Evolutionary conservation across 768 basidiomycete species (phyloP), one percentile per base, ranked within the genome.

Genomic region (Zangia roseola): DNA sequence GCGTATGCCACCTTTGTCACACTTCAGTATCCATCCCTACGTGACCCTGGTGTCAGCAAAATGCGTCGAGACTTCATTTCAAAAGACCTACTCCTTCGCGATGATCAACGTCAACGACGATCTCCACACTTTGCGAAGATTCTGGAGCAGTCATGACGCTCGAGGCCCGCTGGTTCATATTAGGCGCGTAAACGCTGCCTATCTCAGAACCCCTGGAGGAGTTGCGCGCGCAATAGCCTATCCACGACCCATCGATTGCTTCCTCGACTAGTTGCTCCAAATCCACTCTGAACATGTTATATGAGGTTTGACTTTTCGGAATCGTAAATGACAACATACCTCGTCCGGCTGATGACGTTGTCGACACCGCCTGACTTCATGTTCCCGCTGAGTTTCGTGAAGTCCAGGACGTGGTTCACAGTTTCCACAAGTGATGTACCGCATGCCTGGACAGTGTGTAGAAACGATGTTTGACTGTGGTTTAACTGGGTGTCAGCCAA

Each of bases 351-450:
- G 52, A 92, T 90, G 36, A 83, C 81, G 54, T 86, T 88, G 62
- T 90, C 84, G 8, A 86, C 80, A 34, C 86, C 86, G 23, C 87
- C 89, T 3, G 82, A 77, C 63, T 89, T 90, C 39, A 83, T 76
- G 58, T 87, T 90, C 19, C 92, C 93, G 52, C 90, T 93, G 20
- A 95, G 77, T 62, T 97, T 97, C 25, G 93, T 95, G 62, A 94
- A 97, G 65, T 97, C 94, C 23, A 97, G 74, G 6, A 97, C 94
- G 58, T 97, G 94, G 61, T 97, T 97, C 41, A 97, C 93, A 0
- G 94, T 95, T 72, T 97, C 94, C 35, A 94, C 91, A 1, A 97
- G 78, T 1, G 91, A 92, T n/a, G 88, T 94, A 13, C 93, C 94
- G 61, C 94, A 97, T 6, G 91, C 93, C 65, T 94, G 89, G 1